Conservation (phyloP, 2,329 filamentous ascomycete species). For the Botrytis pseudocinerea region DNA sequence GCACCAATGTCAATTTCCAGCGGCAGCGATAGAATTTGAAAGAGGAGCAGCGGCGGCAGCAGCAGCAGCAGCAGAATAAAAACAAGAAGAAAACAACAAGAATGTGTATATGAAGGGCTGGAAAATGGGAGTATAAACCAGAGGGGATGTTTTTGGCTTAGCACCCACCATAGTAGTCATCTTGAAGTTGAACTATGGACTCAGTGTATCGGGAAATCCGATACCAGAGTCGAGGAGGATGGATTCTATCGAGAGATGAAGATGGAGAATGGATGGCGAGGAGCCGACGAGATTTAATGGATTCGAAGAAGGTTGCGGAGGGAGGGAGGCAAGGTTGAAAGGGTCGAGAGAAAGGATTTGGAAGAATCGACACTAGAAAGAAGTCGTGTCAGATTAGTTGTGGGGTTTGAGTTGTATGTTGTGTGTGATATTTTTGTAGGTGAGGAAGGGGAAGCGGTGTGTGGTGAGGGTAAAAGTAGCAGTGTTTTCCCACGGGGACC, state of each 20-base stretch:
- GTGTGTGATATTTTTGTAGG: neutral
- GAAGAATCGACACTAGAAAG: conserved; percentile 17
- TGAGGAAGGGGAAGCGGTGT: neutral
- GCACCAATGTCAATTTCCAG: conserved; percentile 12
- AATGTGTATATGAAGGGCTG: conserved; percentile 38
- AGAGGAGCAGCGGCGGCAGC: too few relatives aligned
- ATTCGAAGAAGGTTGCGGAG: neutral
- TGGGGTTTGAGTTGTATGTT: neutral
- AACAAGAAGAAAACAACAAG: conserved; percentile 28
- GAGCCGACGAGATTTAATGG: neutral
- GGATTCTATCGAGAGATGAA: neutral
- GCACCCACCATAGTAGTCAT: conserved; percentile 64
- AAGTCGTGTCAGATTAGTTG: conserved; percentile 10
- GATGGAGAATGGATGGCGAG: neutral
- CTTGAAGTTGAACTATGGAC: conserved; percentile 44
- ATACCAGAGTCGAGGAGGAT: conserved; percentile 33
- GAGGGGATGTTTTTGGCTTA: conserved; percentile 42
- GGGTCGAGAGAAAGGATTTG: neutral
- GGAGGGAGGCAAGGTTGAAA: conserved; percentile 1
- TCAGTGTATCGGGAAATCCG: conserved; percentile 38
- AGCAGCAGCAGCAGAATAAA: too few relatives aligned
- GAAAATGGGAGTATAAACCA: conserved; percentile 45
- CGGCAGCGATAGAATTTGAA: conserved; percentile 26
- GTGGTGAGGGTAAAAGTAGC: neutral
- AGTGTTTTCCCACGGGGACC: neutral